These are phyloP conservation scores for Sequoiadendron giganteum DNA, from an alignment of 75 land plant species.

Conservation along the genomic window DNA sequence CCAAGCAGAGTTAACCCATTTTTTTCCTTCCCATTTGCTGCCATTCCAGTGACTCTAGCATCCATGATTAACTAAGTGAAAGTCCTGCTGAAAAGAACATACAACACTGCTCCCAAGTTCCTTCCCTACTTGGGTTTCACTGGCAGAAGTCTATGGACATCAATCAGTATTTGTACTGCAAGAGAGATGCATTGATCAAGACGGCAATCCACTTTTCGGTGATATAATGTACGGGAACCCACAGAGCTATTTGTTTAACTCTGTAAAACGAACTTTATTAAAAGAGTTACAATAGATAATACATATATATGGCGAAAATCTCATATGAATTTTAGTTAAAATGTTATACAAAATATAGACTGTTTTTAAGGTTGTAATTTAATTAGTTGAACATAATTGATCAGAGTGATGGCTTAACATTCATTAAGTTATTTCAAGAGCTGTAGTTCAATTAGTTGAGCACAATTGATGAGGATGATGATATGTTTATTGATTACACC, in stretches of 20 bases:
- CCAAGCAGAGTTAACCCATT: not conserved
- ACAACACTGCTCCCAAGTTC: not conserved
- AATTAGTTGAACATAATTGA: too few species aligned
- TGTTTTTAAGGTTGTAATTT: too few species aligned
- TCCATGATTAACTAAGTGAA: not conserved
- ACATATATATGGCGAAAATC: too few species aligned
- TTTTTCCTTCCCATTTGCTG: not conserved
- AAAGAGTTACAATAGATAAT: not conserved
- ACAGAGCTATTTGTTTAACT: not conserved
- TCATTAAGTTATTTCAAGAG: too few species aligned
- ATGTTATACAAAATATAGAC: not conserved
- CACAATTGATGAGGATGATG: too few species aligned
- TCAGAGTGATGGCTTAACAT: too few species aligned
- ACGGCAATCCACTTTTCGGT: not conserved
- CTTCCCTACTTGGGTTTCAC: not conserved
- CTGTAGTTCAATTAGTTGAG: too few species aligned
- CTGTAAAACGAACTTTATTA: not conserved
- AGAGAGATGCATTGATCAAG: not conserved
- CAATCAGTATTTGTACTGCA: not conserved
- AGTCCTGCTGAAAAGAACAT: not conserved
- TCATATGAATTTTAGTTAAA: not conserved
- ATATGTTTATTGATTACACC: too few species aligned
- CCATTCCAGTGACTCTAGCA: not conserved
- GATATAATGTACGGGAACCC: not conserved
- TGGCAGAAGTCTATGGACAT: not conserved